Base-by-base conservation (phyloP, 495 filamentous ascomycete genomes). In the Mytilinidion resinicola region DNA sequence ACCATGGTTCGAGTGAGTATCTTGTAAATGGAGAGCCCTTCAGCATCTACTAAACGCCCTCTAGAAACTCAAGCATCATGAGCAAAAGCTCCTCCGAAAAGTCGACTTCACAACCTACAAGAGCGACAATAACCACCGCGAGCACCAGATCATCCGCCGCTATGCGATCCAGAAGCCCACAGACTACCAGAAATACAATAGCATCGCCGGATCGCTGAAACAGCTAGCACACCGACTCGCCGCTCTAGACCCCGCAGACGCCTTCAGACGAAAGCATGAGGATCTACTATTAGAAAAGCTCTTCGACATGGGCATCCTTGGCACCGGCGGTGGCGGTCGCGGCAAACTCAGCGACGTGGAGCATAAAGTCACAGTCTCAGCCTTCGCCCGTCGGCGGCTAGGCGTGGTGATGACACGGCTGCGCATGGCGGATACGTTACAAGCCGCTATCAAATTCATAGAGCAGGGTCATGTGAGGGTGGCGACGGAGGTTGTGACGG, bases 391-490 rank as follows among this genome's bases (percentile, higher is more conserved):
- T 46, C 70, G 93, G 51, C 71, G 93, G 53, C 72, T 98, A 61
- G 85, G 84, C 0, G 89, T 97, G 11, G 80, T 96, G 33, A 95
- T 98, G 83, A 90, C 88, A 11, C 74, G 92, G 58, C 74, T 90
- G 64, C 78, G 87, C 46, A 96, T 97, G 90, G 88, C 89, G 34
- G 88, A 95, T 73, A 91, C 81, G 50, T 85, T 96, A 17, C 85
- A 86, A 64, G 85, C 84, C 46, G 82, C 92, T 8, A 83, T 84
- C 7, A 90, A 87, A 64, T 86, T 96, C 64, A 85, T 98, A 56
- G 92, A 97, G 73, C 91, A 96, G 64, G 93, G 93, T 1, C 95
- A 98, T 74, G 90, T 98, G 1, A 80, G 93, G 30, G 91, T 97
- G 4, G 95, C 93, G 4, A 86, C 89, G 0, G 91, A 98, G 63